Conservation (phyloP, 805 yeast genomes). For the Zygosaccharomyces bisporus region DNA sequence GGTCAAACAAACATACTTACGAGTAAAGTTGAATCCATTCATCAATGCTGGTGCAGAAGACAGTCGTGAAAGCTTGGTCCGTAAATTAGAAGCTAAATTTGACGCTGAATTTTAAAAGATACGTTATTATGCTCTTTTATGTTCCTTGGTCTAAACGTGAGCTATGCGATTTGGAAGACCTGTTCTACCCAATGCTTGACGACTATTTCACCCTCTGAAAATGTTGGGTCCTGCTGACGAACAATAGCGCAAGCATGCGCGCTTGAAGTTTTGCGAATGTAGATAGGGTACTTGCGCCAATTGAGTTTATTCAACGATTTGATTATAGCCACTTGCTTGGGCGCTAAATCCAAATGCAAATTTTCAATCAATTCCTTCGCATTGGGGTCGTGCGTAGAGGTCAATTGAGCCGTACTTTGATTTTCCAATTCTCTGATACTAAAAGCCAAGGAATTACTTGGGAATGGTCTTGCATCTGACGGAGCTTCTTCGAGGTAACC, state of each 20-base stretch:
- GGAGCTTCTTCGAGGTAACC: constrained; percentile 20
- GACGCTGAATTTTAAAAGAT: constrained; percentile 10
- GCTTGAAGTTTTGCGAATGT: constrained; percentile 59
- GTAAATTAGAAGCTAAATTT: constrained; percentile 20
- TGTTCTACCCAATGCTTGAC: constrained; percentile 59
- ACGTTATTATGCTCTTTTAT: neutral
- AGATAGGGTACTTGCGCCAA: constrained; percentile 72
- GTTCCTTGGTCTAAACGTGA: neutral
- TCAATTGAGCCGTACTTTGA: constrained; percentile 14
- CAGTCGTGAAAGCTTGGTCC: constrained; percentile 14
- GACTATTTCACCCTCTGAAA: constrained; percentile 67
- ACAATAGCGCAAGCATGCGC: constrained; percentile 84
- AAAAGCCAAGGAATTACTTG: constrained; percentile 13
- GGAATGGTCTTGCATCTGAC: constrained; percentile 4
- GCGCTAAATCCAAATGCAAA: constrained; percentile 17
- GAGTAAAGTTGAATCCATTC: constrained; percentile 31
- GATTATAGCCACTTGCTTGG: constrained; percentile 50
- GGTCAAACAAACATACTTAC: constrained; percentile 26
- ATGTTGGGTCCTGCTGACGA: constrained; percentile 51
- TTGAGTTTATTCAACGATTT: constrained; percentile 51
- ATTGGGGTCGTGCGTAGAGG: constrained; percentile 11
- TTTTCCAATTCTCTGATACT: constrained; percentile 20
- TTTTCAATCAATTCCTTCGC: constrained; percentile 15
- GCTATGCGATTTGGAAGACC: constrained; percentile 32
- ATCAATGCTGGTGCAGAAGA: constrained; percentile 6